phyloP scores from a whole-genome alignment of 495 filamentous ascomycete genomes.

The Aspergillus homomorphus region DNA sequence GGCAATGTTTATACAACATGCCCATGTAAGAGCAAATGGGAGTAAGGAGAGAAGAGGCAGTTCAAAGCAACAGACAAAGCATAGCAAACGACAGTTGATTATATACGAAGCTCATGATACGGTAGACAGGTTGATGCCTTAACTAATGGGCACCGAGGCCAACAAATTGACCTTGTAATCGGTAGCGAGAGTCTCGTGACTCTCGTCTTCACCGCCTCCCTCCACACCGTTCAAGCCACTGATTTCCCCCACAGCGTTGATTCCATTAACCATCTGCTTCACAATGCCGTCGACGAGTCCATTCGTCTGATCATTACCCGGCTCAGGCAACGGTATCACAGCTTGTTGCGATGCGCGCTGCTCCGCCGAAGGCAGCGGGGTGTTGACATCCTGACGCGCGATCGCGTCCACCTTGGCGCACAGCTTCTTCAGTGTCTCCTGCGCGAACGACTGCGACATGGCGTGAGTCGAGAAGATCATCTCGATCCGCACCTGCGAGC shows the following conservation, averaged over 20 bases:
- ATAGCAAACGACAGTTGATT: too few relatives aligned
- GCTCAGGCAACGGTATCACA: constrained; percentile 8
- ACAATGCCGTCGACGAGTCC: not conserved
- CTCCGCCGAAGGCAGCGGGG: constrained; percentile 2
- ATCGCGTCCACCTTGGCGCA: constrained; percentile 12
- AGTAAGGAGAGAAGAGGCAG: too few relatives aligned
- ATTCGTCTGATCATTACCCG: not conserved
- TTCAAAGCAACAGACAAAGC: too few relatives aligned
- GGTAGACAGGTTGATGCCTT: not conserved
- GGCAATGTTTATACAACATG: too few relatives aligned
- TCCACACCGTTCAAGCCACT: not conserved
- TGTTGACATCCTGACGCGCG: constrained; percentile 10
- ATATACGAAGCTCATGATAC: not conserved
- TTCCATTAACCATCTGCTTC: constrained; percentile 3
- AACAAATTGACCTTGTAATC: constrained; percentile 5
- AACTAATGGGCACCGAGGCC: constrained; percentile 8
- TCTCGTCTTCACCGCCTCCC: too few relatives aligned
- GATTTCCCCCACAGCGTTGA: not conserved
- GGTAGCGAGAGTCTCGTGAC: too few relatives aligned
- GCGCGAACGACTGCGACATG: constrained; percentile 10
- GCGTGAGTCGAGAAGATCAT: constrained; percentile 17
- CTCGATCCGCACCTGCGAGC: constrained; percentile 13
- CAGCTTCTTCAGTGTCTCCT: constrained; percentile 8
- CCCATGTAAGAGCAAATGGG: too few relatives aligned
- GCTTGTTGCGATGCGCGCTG: constrained; percentile 1